These are phyloP conservation scores for Amanita jacksonii DNA, from an alignment of 768 basidiomycete species.

Conservation along the genomic window DNA sequence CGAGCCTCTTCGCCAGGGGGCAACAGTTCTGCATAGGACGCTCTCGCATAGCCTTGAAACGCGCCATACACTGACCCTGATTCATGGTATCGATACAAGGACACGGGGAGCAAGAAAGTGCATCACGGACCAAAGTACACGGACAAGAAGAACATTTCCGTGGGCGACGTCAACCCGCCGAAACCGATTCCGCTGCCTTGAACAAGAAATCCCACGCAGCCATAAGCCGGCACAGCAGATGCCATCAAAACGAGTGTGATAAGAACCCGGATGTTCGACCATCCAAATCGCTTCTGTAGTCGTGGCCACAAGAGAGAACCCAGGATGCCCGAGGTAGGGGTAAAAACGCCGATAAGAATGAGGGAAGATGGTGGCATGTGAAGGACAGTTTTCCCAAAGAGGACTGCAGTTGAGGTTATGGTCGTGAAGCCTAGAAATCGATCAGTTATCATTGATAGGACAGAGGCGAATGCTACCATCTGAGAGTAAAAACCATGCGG, in stretches of 20 bases:
- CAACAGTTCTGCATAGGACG: constrained; percentile 79
- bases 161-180: constrained; percentile 68
- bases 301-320: constrained; percentile 79
- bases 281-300: constrained; percentile 53
- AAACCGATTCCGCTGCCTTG: constrained; percentile 30
- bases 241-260: constrained; percentile 58
- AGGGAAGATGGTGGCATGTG: constrained; percentile 72
- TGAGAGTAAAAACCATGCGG: constrained; percentile 90
- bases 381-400: constrained; percentile 86
- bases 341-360: constrained; percentile 71
- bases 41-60: constrained; percentile 84
- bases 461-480: too few relatives aligned
- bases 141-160: constrained; percentile 81
- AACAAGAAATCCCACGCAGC: constrained; percentile 73
- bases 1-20: constrained; percentile 85
- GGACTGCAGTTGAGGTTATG: constrained; percentile 82
- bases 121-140: constrained; percentile 74
- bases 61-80: constrained; percentile 73
- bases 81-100: background rate
- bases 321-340: constrained; percentile 67
- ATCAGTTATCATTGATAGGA: background rate
- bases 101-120: background rate
- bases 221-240: constrained; percentile 65
- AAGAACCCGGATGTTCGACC: constrained; percentile 63
- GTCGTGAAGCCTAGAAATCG: constrained; percentile 68